These are phyloP conservation scores for Wickerhamiella occidentalis DNA, from an alignment of 805 yeast species.

Conservation along the genomic window DNA sequence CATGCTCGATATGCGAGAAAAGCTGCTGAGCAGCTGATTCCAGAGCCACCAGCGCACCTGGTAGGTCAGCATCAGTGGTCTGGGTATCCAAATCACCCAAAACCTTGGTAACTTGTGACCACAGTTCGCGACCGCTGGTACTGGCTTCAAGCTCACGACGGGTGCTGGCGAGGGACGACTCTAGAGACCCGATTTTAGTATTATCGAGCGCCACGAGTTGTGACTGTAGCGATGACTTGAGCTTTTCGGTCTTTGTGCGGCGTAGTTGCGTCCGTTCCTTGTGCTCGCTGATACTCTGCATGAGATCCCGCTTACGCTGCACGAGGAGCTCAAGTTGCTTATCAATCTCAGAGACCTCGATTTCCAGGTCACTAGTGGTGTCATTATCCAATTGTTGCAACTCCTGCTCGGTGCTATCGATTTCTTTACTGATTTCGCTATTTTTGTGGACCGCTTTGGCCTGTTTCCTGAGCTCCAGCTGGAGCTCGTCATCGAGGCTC, in stretches of 20 bases:
- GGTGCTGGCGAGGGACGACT: neutral
- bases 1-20: slow-evolving; percentile 13
- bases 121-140: slow-evolving; percentile 5
- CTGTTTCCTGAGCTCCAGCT: neutral
- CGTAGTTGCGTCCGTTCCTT: neutral
- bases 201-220: neutral
- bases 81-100: slow-evolving; percentile 14
- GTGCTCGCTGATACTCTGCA: neutral
- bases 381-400: neutral
- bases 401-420: neutral
- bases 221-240: neutral
- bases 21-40: slow-evolving; percentile 14
- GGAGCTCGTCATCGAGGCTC: neutral
- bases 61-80: slow-evolving; percentile 16
- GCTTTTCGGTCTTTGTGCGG: neutral
- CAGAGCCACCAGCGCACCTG: slow-evolving; percentile 13
- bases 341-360: slow-evolving; percentile 6
- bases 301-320: neutral
- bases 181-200: neutral
- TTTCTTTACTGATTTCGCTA: neutral
- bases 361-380: neutral
- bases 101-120: slow-evolving; percentile 12
- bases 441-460: neutral
- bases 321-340: neutral
- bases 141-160: slow-evolving; percentile 7